Evolutionary conservation across 2,329 filamentous ascomycete species (phyloP).

Genomic region (Elsinoe perseae): DNA sequence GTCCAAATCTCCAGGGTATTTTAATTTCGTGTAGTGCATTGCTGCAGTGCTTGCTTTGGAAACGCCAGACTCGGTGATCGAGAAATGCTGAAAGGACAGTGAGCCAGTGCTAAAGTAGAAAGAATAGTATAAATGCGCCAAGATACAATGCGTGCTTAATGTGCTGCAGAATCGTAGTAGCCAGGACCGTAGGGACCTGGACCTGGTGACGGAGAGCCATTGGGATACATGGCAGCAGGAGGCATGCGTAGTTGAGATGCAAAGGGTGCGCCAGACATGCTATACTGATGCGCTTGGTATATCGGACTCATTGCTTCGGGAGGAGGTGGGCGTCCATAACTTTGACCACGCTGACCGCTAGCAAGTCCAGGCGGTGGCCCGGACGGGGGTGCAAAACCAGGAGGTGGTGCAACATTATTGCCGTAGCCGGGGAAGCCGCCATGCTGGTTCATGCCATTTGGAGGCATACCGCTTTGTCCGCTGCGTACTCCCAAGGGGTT

Average conservation of each 20-base stretch:
- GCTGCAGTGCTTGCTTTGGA: conserved; percentile 4
- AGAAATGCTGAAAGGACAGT: conserved; percentile 11
- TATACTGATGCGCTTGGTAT: conserved; percentile 16
- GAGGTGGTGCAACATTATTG: conserved; percentile 62
- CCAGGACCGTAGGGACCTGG: not conserved
- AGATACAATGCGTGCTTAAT: conserved; percentile 6
- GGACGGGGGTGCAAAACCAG: conserved; percentile 62
- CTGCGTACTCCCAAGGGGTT: conserved; percentile 90
- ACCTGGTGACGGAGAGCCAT: conserved; percentile 9
- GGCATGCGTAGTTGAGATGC: conserved; percentile 14
- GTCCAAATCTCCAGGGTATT: not conserved
- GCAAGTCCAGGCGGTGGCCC: conserved; percentile 10
- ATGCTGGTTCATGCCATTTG: conserved; percentile 44
- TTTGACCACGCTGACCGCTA: not conserved
- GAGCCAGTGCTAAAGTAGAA: not conserved
- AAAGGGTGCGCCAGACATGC: conserved; percentile 15
- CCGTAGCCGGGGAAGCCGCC: conserved; percentile 52
- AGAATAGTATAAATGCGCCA: not conserved
- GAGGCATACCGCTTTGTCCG: conserved; percentile 53
- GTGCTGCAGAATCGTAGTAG: conserved; percentile 14
- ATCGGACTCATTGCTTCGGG: conserved; percentile 13
- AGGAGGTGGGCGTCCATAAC: not conserved
- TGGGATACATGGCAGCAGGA: conserved; percentile 6
- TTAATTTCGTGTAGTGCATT: conserved; percentile 7
- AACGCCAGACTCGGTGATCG: conserved; percentile 8